phyloP scores from a whole-genome alignment of 495 filamentous ascomycete species.

The Neurospora cerealis region DNA sequence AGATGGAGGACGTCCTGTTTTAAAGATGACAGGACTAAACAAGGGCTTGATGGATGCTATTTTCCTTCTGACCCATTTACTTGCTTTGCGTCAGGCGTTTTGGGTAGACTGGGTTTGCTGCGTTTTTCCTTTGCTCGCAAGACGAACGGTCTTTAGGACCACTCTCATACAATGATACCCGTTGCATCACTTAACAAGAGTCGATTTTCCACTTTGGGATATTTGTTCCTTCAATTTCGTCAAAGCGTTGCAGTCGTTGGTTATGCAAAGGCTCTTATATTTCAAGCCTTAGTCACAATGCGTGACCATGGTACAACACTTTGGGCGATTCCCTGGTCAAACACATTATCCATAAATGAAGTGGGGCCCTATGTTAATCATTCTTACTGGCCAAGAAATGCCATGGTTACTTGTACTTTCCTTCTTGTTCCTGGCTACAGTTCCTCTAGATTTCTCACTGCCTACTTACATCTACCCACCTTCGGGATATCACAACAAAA shows the following conservation, averaged over 20 bases:
- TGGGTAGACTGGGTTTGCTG: background rate
- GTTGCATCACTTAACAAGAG: constrained; percentile 2
- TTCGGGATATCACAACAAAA: background rate
- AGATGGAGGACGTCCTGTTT: constrained; percentile 63
- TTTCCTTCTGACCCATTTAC: background rate
- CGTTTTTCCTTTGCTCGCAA: background rate
- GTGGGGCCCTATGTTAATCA: background rate
- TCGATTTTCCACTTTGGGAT: background rate
- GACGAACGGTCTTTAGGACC: background rate
- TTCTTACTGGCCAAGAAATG: background rate
- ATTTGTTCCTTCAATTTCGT: background rate
- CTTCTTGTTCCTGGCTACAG: background rate
- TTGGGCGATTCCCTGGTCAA: background rate
- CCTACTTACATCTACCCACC: background rate
- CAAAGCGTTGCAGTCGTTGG: background rate
- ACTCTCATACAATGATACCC: constrained; percentile 13
- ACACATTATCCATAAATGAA: background rate
- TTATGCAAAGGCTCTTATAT: background rate
- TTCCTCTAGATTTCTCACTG: background rate
- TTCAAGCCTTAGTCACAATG: background rate
- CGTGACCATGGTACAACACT: background rate
- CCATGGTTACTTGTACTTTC: background rate
- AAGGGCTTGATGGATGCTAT: background rate
- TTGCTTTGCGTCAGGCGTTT: constrained; percentile 8
- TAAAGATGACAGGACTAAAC: background rate